Evolutionary conservation across 495 filamentous ascomycete genomes (phyloP).

Genomic region (Aspergillus panamensis): DNA sequence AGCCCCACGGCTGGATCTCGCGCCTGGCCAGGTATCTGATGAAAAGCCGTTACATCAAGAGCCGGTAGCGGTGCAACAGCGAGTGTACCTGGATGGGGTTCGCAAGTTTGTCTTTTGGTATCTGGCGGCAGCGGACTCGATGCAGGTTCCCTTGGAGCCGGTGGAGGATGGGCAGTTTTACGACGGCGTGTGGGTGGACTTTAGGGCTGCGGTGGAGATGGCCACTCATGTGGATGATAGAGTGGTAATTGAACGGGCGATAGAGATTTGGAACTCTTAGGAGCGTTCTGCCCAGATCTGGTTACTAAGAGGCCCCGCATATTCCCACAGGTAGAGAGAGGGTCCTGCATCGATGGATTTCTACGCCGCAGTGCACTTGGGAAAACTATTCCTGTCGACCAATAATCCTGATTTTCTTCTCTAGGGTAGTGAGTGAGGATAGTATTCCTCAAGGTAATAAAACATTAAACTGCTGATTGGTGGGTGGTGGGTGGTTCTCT

Average conservation of each 20-base stretch:
- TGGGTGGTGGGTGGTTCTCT: too few species aligned
- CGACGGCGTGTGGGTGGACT: not conserved
- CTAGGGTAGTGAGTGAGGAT: too few species aligned
- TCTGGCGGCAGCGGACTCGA: not conserved
- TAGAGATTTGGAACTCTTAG: too few species aligned
- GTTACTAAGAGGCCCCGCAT: too few species aligned
- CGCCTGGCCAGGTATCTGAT: not conserved
- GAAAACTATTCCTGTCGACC: too few species aligned
- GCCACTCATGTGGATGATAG: not conserved
- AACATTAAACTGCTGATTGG: too few species aligned
- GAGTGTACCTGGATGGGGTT: not conserved
- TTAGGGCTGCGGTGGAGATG: not conserved
- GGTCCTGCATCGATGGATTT: too few species aligned
- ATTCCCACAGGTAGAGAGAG: too few species aligned
- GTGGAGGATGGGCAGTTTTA: not conserved
- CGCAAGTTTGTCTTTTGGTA: not conserved
- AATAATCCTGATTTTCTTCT: too few species aligned
- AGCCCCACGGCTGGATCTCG: not conserved
- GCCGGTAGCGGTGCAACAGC: not conserved
- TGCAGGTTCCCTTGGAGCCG: not conserved
- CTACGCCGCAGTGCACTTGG: too few species aligned
- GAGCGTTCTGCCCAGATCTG: too few species aligned
- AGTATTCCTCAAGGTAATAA: too few species aligned
- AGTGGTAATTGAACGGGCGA: not conserved
- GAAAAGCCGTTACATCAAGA: not conserved